Evolutionary conservation across 139 green algal species (phyloP).

Genomic region (Yamagishiella unicocca): DNA sequence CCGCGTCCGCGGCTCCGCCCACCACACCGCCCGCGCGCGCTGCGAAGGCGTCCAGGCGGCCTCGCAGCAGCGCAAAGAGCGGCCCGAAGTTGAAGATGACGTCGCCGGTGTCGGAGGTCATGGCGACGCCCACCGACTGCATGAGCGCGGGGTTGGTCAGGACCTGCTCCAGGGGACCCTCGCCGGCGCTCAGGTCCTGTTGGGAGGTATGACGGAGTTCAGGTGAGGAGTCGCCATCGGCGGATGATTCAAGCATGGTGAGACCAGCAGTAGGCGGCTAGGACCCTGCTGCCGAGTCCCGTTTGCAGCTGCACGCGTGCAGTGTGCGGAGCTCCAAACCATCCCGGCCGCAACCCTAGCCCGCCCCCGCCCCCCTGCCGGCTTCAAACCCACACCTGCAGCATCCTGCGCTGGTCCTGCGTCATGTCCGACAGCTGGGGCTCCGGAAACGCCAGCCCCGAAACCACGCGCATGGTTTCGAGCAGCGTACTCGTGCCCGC

Average conservation of each 20-base stretch:
- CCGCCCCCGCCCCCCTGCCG: too few species aligned
- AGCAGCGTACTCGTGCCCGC: constrained; percentile 39
- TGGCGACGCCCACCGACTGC: constrained; percentile 18
- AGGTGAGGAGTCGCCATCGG: too few species aligned
- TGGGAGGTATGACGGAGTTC: too few species aligned
- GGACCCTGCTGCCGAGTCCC: too few species aligned
- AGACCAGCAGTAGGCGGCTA: too few species aligned
- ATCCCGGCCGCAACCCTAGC: too few species aligned
- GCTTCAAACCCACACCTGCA: constrained; percentile 35
- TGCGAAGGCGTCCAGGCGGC: constrained; percentile 50
- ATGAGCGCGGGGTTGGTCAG: constrained; percentile 13
- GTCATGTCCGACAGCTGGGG: constrained; percentile 24
- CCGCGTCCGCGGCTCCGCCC: constrained; percentile 44
- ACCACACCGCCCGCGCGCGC: constrained; percentile 34
- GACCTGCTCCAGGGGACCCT: constrained; percentile 36
- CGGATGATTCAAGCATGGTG: too few species aligned
- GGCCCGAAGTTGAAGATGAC: constrained; percentile 46
- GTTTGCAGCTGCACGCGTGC: too few species aligned
- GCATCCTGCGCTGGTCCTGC: constrained; percentile 33
- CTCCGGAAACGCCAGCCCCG: constrained; percentile 18
- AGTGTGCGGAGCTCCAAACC: too few species aligned
- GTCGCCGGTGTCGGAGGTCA: constrained; percentile 54
- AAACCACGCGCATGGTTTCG: constrained; percentile 31
- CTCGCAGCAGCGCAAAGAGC: constrained; percentile 28
- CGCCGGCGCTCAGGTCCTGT: constrained; percentile 26